phyloP scores from a whole-genome alignment of 2,329 filamentous ascomycete genomes.

The Diaporthe nobilis region DNA sequence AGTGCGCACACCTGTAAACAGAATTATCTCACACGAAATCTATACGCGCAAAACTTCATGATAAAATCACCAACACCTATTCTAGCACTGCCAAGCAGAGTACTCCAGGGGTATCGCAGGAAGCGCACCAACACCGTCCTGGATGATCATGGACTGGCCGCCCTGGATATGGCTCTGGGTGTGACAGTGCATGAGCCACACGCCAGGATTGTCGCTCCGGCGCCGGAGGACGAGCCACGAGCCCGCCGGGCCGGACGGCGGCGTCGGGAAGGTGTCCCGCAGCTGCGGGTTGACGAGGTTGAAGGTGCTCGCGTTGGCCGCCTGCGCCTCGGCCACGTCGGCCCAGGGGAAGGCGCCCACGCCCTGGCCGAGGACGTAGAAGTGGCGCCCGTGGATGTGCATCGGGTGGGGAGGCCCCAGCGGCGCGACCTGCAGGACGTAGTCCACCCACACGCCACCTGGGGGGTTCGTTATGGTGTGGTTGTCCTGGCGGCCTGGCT shows the following conservation, averaged over 20 bases:
- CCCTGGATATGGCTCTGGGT: constrained; percentile 8
- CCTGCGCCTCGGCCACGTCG: background rate
- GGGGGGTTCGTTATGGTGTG: background rate
- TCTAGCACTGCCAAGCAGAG: background rate
- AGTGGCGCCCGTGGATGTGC: background rate
- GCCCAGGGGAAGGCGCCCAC: background rate
- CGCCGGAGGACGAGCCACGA: background rate
- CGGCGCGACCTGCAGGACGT: background rate
- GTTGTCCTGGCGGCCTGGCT: background rate
- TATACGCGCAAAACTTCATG: too few species aligned
- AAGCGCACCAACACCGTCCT: background rate
- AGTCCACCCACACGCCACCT: background rate
- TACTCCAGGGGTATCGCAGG: background rate
- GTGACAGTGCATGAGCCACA: constrained; percentile 5
- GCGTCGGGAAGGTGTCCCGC: background rate
- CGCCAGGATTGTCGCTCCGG: background rate
- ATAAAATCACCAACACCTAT: background rate
- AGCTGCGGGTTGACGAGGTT: background rate
- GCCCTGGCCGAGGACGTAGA: background rate
- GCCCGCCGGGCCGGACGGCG: background rate
- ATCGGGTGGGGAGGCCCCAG: background rate
- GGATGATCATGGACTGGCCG: background rate
- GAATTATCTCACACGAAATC: too few species aligned
- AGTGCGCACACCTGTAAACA: background rate
- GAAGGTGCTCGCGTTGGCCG: background rate